These are phyloP conservation scores for Drechslerella stenobrocha DNA, from an alignment of 2,329 filamentous ascomycete species.

Conservation along the genomic window DNA sequence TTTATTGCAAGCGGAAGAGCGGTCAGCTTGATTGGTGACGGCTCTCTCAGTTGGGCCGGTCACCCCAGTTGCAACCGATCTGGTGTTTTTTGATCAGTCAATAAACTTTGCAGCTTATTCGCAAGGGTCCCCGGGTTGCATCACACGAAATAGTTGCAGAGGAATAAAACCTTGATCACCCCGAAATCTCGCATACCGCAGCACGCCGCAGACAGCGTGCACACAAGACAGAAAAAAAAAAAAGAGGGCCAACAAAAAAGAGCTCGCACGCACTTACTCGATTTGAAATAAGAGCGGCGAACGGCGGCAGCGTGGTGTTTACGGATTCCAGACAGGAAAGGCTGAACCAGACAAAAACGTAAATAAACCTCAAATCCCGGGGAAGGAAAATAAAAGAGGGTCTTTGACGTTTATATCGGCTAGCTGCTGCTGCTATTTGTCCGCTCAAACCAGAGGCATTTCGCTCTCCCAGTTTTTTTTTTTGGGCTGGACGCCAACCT, in stretches of 20 bases:
- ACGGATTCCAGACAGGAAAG: neutral
- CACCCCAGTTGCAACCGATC: slow-evolving; percentile 1
- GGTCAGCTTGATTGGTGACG: slow-evolving; percentile 32
- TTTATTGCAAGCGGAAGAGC: slow-evolving; percentile 30
- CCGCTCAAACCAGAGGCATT: slow-evolving; percentile 42
- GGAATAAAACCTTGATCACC: slow-evolving; percentile 46
- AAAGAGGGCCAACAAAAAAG: neutral
- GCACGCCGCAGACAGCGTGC: slow-evolving; percentile 11
- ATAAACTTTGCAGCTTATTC: slow-evolving; percentile 1
- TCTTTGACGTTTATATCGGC: slow-evolving; percentile 3
- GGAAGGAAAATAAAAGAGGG: neutral
- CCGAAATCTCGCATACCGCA: slow-evolving; percentile 47
- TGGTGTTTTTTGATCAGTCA: slow-evolving; percentile 1
- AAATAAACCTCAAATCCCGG: slow-evolving; percentile 43
- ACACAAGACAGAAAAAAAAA: slow-evolving; percentile 4
- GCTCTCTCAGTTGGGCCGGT: neutral
- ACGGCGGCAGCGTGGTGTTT: slow-evolving; percentile 3
- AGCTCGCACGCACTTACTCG: slow-evolving; percentile 1
- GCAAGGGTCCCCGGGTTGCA: neutral
- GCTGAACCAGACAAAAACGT: slow-evolving; percentile 16
- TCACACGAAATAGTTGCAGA: slow-evolving; percentile 1
- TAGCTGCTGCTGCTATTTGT: slow-evolving; percentile 8
- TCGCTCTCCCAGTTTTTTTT: slow-evolving; percentile 19
- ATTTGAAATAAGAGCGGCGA: slow-evolving; percentile 1
- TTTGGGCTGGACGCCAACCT: slow-evolving; percentile 2